Percentiles rank a stretch among this genome's conserved stretches.
Conservation (phyloP, 2,329 filamentous ascomycete genomes). For the Aspergillus pseudotamarii region DNA sequence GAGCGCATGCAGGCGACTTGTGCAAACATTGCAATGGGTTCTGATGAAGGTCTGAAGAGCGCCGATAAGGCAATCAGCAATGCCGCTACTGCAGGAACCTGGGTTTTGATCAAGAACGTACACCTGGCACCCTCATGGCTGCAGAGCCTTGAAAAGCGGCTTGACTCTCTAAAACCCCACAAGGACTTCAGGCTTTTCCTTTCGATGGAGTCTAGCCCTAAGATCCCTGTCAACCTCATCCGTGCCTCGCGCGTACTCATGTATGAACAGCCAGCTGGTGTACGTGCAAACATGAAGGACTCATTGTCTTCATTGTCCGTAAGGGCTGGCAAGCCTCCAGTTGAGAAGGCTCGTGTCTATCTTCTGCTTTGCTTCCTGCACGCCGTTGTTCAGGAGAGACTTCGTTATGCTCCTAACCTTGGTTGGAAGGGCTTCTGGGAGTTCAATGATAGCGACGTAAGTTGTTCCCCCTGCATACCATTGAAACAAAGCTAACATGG, state of each 20-base stretch:
- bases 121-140: conserved; percentile 95
- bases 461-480: conserved; percentile 42
- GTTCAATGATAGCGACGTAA: conserved; percentile 98
- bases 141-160: conserved; percentile 93
- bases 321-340: conserved; percentile 76
- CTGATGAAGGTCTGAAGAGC: conserved; percentile 86
- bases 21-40: conserved; percentile 98
- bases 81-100: conserved; percentile 86
- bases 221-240: conserved; percentile 94
- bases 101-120: conserved; percentile 99
- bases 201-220: conserved; percentile 95
- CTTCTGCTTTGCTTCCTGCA: conserved; percentile 91
- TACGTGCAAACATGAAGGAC: conserved; percentile 98
- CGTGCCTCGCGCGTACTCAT: conserved; percentile 92
- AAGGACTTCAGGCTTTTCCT: conserved; percentile 91
- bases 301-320: conserved; percentile 82
- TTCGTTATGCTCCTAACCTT: conserved; percentile 89
- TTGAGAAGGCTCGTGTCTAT: conserved; percentile 88
- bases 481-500: conserved; percentile 24
- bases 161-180: conserved; percentile 93
- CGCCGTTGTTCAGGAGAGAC: conserved; percentile 89
- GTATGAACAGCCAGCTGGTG: conserved; percentile 97
- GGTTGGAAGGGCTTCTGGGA: conserved; percentile 99
- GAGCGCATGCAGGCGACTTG: conserved; percentile 80
- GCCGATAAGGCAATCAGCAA: conserved; percentile 95